Evolutionary conservation across 305 asterid genomes (phyloP), one percentile per base, ranked within the genome.

Genomic region (Fraxinus velutina): DNA sequence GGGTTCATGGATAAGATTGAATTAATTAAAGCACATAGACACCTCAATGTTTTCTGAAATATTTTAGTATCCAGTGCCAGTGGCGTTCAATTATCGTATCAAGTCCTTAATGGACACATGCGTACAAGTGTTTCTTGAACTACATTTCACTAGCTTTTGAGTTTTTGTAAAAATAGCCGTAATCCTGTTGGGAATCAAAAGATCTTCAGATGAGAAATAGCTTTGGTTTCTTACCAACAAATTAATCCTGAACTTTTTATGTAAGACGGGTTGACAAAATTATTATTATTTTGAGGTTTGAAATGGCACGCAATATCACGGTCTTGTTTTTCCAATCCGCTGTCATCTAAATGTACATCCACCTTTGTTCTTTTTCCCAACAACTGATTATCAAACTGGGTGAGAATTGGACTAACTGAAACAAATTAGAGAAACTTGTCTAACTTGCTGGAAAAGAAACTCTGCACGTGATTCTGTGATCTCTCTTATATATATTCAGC

Each of bases 291-390:
- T 4, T 10, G 19, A 68, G 8, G 74, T 68, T 12, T 12, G 57
- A 80, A 72, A 72, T 27, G 15, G 9, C 27, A 55, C 27, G 73
- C 19, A 32, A 77, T 50, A 29, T 60, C 72, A 30, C 3, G 32
- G 17, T 36, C 32, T 55, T 68, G 13, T 37, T 32, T 86, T 84
- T 86, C 88, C 77, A 44, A 81, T 81, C 86, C 75, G 83, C 62
- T 76, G 52, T 73, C 84, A 89, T 86, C 92, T 47, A 86, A 2
- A 66, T n/a, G 17, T 71, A 36, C 12, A 83, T 80, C 88, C 76
- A 86, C 86, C 47, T 30, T 13, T 30, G 30, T 15, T n/a, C 21
- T 13, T 42, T 86, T 88, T 88, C 91, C 88, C 7, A 85, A 83
- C 93, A 39, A 87, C 90, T 82, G 44, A 76, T 68, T 32, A 13